These are phyloP conservation scores for Wickerhamiella australiensis DNA, from an alignment of 805 yeast genomes.

Conservation along the genomic window DNA sequence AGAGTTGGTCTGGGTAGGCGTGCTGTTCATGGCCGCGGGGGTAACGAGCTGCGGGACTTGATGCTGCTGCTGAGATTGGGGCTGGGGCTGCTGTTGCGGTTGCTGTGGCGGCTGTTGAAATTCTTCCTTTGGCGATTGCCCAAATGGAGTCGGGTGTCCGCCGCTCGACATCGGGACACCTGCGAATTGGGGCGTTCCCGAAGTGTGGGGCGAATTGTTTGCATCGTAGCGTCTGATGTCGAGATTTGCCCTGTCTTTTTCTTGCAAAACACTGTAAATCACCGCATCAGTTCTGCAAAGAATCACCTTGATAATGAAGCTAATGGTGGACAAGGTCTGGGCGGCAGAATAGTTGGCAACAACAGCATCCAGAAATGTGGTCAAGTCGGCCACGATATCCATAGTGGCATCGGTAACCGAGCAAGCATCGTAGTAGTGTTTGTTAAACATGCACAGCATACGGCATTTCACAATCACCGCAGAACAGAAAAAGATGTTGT, in stretches of 20 bases:
- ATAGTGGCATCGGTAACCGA: constrained; percentile 20
- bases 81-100: background rate
- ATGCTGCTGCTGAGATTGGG: background rate
- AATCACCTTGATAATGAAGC: constrained; percentile 26
- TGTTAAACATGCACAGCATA: constrained; percentile 23
- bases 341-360: constrained; percentile 23
- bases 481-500: constrained; percentile 24
- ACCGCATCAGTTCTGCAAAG: constrained; percentile 27
- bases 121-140: background rate
- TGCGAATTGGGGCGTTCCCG: background rate
- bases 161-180: background rate
- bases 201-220: background rate
- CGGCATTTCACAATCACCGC: constrained; percentile 27
- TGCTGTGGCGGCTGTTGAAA: background rate
- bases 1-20: background rate
- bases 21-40: background rate
- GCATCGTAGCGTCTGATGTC: constrained; percentile 7
- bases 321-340: constrained; percentile 23
- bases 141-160: background rate
- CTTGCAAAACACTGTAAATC: constrained; percentile 14
- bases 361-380: constrained; percentile 19
- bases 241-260: constrained; percentile 9
- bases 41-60: background rate
- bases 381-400: constrained; percentile 17
- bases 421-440: constrained; percentile 22